A percentile compares a stretch with the other conserved stretches of the same genome.
These are phyloP conservation scores for Sugiyamaella chiloensis DNA, from an alignment of 805 yeast genomes.

Conservation along the genomic window DNA sequence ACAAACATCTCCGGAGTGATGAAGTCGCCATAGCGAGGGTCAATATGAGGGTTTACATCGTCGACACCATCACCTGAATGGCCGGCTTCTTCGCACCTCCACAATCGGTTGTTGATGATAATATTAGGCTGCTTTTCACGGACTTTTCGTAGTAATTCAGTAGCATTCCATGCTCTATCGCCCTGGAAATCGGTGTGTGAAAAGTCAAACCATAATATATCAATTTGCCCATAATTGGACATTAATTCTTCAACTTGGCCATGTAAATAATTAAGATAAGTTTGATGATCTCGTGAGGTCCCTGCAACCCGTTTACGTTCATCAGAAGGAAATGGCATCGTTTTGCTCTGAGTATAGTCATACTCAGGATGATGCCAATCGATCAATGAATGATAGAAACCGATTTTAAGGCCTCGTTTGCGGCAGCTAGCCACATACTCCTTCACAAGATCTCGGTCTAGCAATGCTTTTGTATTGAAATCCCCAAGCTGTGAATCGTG, in stretches of 20 bases:
- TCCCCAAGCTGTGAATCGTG: slow-evolving; percentile 14
- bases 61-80: slow-evolving; percentile 13
- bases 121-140: slow-evolving; percentile 16
- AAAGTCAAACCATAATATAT: slow-evolving; percentile 21
- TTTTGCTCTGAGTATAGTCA: slow-evolving; percentile 10
- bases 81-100: slow-evolving; percentile 18
- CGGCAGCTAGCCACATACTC: slow-evolving; percentile 16
- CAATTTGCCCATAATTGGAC: slow-evolving; percentile 16
- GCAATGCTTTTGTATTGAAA: slow-evolving; percentile 4
- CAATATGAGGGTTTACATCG: slow-evolving; percentile 14
- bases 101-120: slow-evolving; percentile 20
- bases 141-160: slow-evolving; percentile 9
- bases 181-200: slow-evolving; percentile 18
- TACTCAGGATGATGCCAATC: slow-evolving; percentile 24
- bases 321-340: slow-evolving; percentile 16
- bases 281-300: slow-evolving; percentile 13
- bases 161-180: slow-evolving; percentile 20
- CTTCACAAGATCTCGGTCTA: slow-evolving; percentile 15
- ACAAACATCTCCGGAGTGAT: slow-evolving; percentile 21
- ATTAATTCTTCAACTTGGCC: slow-evolving; percentile 19
- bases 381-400: slow-evolving; percentile 20
- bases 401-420: slow-evolving; percentile 14
- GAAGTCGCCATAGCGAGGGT: slow-evolving; percentile 20
- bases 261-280: slow-evolving; percentile 19
- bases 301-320: slow-evolving; percentile 13